These are phyloP conservation scores for Didymella glomerata DNA, from an alignment of 2,329 filamentous ascomycete genomes.

Conservation along the genomic window DNA sequence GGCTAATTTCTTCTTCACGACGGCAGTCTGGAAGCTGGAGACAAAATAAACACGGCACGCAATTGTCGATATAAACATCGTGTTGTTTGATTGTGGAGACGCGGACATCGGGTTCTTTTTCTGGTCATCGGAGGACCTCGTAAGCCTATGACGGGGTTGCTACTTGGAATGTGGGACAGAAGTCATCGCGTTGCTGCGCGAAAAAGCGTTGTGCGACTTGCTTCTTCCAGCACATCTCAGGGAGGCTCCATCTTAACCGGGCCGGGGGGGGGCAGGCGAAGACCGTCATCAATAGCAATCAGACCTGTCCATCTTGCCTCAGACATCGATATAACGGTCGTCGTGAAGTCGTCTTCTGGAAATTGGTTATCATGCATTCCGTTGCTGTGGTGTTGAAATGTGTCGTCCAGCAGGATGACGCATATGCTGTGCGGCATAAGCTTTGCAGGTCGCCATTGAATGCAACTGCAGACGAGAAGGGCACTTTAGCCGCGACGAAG, in stretches of 20 bases:
- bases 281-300: constrained; percentile 1
- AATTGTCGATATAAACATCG: not conserved
- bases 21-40: not conserved
- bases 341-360: not conserved
- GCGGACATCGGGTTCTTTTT: constrained; percentile 6
- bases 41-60: not conserved
- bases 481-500: constrained; percentile 13
- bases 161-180: constrained; percentile 22
- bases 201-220: constrained; percentile 21
- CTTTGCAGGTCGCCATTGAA: constrained; percentile 17
- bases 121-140: constrained; percentile 15
- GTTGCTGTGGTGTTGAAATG: constrained; percentile 19
- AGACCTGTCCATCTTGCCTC: not conserved
- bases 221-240: constrained; percentile 12
- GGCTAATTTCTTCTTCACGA: constrained; percentile 3
- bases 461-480: constrained; percentile 22
- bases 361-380: constrained; percentile 6
- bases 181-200: constrained; percentile 17
- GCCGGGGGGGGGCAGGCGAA: not conserved
- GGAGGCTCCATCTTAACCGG: constrained; percentile 1
- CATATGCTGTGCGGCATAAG: constrained; percentile 15
- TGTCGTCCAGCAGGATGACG: constrained; percentile 3
- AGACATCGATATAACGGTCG: not conserved
- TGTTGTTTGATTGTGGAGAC: constrained; percentile 4
- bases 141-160: constrained; percentile 15